phyloP scores from a whole-genome alignment of 441 rosid species.

The Gossypium gossypioides region DNA sequence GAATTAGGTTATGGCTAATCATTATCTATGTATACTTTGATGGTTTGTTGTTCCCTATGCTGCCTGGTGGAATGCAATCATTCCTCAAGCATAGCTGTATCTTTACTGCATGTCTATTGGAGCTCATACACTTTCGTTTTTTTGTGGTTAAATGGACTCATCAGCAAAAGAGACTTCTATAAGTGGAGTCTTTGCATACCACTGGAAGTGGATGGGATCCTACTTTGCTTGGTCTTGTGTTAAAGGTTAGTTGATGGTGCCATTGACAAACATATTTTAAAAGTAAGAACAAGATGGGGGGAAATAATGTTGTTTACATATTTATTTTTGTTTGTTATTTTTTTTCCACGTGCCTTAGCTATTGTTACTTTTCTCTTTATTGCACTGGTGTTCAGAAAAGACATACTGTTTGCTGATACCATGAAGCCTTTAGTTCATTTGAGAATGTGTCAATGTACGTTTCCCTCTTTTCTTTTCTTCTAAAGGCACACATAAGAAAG shows the following conservation, averaged over 20 bases:
- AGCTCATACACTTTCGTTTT: neutral
- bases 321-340: neutral
- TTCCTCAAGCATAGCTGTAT: neutral
- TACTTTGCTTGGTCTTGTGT: neutral
- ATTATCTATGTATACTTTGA: neutral
- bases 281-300: neutral
- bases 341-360: neutral
- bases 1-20: neutral
- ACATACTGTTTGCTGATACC: neutral
- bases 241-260: conserved; percentile 1
- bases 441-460: neutral
- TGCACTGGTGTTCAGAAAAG: neutral
- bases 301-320: neutral
- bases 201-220: conserved; percentile 3
- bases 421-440: neutral
- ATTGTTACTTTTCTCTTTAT: neutral
- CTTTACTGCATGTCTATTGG: conserved; percentile 4
- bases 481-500: neutral
- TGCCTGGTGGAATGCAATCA: neutral
- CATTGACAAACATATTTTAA: neutral
- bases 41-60: neutral
- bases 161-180: neutral
- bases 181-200: neutral
- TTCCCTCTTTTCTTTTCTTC: neutral
- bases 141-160: conserved; percentile 1